Percentiles rank a stretch among this genome's conserved stretches.
Evolutionary conservation across 805 yeast species (phyloP).

Genomic region (Tetrapisispora pingtungensis): DNA sequence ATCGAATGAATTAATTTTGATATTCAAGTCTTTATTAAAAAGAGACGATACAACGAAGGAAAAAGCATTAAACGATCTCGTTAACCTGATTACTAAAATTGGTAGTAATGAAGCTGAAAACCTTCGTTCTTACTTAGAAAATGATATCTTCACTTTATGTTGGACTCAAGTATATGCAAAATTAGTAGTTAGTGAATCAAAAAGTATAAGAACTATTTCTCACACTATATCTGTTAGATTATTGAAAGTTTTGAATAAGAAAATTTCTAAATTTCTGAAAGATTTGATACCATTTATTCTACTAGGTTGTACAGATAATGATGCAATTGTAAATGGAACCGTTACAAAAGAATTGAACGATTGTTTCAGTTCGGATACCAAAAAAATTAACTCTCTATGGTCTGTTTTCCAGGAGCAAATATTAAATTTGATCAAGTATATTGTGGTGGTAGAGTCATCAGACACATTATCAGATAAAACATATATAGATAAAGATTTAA

Average conservation of each 20-base stretch:
- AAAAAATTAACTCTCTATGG: constrained; percentile 52
- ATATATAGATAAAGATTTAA: constrained; percentile 54
- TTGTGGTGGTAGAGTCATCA: constrained; percentile 45
- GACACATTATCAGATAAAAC: constrained; percentile 69
- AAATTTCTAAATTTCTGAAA: constrained; percentile 53
- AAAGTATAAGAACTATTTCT: constrained; percentile 47
- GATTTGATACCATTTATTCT: constrained; percentile 68
- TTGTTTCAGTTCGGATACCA: constrained; percentile 48
- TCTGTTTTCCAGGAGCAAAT: constrained; percentile 46
- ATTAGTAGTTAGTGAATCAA: constrained; percentile 60
- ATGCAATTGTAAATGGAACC: constrained; percentile 45
- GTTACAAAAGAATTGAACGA: constrained; percentile 38
- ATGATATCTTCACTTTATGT: constrained; percentile 45
- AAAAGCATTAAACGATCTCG: constrained; percentile 55
- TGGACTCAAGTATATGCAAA: constrained; percentile 83
- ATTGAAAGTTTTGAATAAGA: constrained; percentile 42
- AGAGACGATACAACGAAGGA: constrained; percentile 80
- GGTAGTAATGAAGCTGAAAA: constrained; percentile 7
- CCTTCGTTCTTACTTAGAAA: constrained; percentile 17
- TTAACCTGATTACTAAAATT: constrained; percentile 24
- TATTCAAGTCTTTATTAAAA: constrained; percentile 69
- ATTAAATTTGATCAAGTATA: constrained; percentile 42
- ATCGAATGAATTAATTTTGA: constrained; percentile 36
- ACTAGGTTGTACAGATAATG: constrained; percentile 62
- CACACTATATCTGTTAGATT: constrained; percentile 57